phyloP scores from a whole-genome alignment of 306 rosid species.

The Rosa rugosa region DNA sequence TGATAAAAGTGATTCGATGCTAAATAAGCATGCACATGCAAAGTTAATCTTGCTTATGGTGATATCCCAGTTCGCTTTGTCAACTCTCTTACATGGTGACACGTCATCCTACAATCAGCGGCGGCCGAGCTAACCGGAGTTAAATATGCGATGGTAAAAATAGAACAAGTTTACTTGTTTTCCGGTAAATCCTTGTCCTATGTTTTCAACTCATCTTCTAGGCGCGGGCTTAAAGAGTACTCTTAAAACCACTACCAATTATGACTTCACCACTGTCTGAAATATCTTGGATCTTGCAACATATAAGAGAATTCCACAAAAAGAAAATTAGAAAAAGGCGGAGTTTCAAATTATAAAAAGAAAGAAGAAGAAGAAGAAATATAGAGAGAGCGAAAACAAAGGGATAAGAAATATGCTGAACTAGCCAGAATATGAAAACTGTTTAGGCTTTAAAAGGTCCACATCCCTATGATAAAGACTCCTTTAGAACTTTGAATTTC shows the following conservation, averaged over 20 bases:
- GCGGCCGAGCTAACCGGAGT: neutral
- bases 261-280: neutral
- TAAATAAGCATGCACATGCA: conserved; percentile 11
- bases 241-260: neutral
- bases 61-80: neutral
- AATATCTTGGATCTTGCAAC: neutral
- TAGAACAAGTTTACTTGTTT: neutral
- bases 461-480: too few relatives aligned
- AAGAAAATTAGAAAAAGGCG: neutral
- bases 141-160: neutral
- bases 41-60: neutral
- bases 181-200: neutral
- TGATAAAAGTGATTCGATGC: neutral
- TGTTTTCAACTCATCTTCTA: neutral
- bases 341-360: neutral
- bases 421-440: neutral
- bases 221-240: neutral
- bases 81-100: neutral
- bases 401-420: neutral
- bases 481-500: too few relatives aligned
- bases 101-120: neutral
- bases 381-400: neutral
- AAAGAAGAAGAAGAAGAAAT: neutral
- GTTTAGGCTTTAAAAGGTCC: too few relatives aligned
- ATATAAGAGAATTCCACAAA: neutral